phyloP scores from a whole-genome alignment of 805 yeast species.

The Ascoidea tarda region DNA sequence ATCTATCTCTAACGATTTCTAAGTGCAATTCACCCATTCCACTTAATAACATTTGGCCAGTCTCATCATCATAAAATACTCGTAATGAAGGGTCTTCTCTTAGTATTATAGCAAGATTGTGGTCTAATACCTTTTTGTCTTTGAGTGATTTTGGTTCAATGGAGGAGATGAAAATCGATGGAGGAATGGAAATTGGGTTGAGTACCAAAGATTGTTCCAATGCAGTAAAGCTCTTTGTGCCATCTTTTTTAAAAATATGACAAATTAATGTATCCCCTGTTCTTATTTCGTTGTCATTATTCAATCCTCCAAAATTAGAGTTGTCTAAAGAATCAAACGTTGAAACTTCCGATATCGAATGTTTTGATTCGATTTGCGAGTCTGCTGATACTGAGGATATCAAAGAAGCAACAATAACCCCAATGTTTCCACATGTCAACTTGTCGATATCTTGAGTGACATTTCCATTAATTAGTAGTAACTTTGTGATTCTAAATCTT shows the following conservation, averaged over 20 bases:
- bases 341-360: not conserved
- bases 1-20: constrained; percentile 73
- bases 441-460: constrained; percentile 54
- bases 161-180: constrained; percentile 81
- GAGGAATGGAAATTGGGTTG: constrained; percentile 74
- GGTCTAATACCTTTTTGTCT: constrained; percentile 60
- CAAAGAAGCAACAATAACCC: constrained; percentile 63
- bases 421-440: constrained; percentile 72
- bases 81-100: constrained; percentile 86
- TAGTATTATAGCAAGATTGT: constrained; percentile 49
- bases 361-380: not conserved
- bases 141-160: constrained; percentile 77
- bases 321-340: not conserved
- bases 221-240: constrained; percentile 30
- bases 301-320: constrained; percentile 3
- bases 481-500: constrained; percentile 48
- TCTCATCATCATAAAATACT: constrained; percentile 61
- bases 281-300: constrained; percentile 39
- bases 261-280: constrained; percentile 88
- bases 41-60: constrained; percentile 76
- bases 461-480: constrained; percentile 82
- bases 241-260: constrained; percentile 38
- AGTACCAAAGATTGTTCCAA: constrained; percentile 32
- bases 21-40: constrained; percentile 98
- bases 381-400: constrained; percentile 2